Conservation (phyloP, 2,329 filamentous ascomycete species). For the Cryphonectria radicalis region DNA sequence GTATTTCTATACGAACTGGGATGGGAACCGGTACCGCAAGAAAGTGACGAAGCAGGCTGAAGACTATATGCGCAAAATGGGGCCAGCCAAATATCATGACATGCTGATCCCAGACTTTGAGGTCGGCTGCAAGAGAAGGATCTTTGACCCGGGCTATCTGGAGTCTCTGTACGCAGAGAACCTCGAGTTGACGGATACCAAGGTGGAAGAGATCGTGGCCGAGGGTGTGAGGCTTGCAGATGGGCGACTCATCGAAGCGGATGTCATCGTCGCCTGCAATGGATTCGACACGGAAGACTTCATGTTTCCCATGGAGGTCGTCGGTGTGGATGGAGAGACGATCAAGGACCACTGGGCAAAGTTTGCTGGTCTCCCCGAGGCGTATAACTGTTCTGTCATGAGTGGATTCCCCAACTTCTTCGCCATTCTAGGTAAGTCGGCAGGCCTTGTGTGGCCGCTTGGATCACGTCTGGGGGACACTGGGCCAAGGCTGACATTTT, state of each 20-base stretch:
- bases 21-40: constrained; percentile 41
- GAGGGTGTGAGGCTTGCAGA: constrained; percentile 43
- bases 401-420: constrained; percentile 70
- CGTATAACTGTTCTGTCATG: constrained; percentile 62
- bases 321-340: constrained; percentile 53
- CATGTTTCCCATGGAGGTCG: constrained; percentile 56
- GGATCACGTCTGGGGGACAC: background rate
- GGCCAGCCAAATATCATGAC: constrained; percentile 64
- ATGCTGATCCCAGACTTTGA: constrained; percentile 65
- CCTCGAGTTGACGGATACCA: constrained; percentile 50
- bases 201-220: constrained; percentile 51
- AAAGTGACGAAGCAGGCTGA: constrained; percentile 45
- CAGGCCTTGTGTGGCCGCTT: background rate
- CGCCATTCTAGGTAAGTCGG: constrained; percentile 54
- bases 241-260: constrained; percentile 51
- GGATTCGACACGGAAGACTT: constrained; percentile 62
- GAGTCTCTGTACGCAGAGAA: constrained; percentile 55
- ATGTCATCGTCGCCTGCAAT: constrained; percentile 65
- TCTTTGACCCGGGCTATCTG: constrained; percentile 63
- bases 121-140: constrained; percentile 66
- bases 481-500: background rate
- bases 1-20: constrained; percentile 47
- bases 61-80: constrained; percentile 46
- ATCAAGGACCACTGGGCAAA: constrained; percentile 60
- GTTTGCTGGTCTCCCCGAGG: constrained; percentile 60